These are phyloP conservation scores for Suhomyces kilbournensis DNA, from an alignment of 805 yeast genomes.

Conservation along the genomic window DNA sequence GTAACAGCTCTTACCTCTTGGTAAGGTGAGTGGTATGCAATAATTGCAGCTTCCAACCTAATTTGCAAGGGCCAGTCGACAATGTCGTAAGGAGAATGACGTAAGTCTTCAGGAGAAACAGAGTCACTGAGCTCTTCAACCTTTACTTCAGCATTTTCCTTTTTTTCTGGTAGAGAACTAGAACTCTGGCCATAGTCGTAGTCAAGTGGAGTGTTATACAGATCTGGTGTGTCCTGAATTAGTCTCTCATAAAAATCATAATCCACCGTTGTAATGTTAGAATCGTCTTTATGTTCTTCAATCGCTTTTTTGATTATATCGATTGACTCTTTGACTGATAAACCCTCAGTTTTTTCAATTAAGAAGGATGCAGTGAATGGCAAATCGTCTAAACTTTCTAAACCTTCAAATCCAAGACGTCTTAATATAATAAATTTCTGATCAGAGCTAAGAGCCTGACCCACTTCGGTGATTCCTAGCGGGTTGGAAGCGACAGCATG, in stretches of 20 bases:
- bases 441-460: slow-evolving; percentile 18
- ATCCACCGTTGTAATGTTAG: slow-evolving; percentile 29
- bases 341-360: slow-evolving; percentile 24
- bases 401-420: slow-evolving; percentile 23
- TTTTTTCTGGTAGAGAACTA: not conserved
- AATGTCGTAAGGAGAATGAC: not conserved
- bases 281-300: slow-evolving; percentile 28
- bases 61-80: slow-evolving; percentile 17
- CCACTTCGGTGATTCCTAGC: slow-evolving; percentile 23
- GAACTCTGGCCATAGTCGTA: not conserved
- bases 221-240: slow-evolving; percentile 2
- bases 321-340: slow-evolving; percentile 21
- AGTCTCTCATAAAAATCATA: slow-evolving; percentile 22
- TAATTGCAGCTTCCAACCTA: slow-evolving; percentile 17
- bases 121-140: slow-evolving; percentile 23
- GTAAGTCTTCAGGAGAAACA: not conserved
- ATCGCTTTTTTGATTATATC: slow-evolving; percentile 27
- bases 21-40: slow-evolving; percentile 27
- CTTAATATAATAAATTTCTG: slow-evolving; percentile 28
- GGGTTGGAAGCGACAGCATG: slow-evolving; percentile 24
- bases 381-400: slow-evolving; percentile 29
- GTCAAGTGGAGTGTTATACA: not conserved
- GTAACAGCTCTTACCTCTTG: slow-evolving; percentile 33
- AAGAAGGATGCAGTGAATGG: slow-evolving; percentile 29
- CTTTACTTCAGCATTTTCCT: not conserved